Evolutionary conservation across 163 green algal species (phyloP).

Genomic region (Chlorella variabilis): DNA sequence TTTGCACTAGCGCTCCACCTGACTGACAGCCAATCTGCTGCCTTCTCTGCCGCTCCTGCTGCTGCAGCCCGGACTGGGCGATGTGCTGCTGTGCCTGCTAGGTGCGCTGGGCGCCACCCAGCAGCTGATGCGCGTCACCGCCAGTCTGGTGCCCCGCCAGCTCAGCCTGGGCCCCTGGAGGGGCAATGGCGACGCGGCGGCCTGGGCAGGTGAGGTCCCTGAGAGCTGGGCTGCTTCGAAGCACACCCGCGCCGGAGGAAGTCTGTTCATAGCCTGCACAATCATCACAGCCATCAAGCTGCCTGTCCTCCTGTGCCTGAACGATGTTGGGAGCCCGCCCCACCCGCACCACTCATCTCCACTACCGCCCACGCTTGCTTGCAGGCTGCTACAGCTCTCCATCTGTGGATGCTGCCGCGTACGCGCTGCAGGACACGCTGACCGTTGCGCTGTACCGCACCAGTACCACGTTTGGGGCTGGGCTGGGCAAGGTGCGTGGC

Average conservation of each 20-base stretch:
- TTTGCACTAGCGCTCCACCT: neutral
- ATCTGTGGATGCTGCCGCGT: neutral
- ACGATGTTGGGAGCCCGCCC: too few relatives aligned
- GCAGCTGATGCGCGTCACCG: conserved; percentile 4
- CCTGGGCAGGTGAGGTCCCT: neutral
- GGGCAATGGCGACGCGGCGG: conserved; percentile 11
- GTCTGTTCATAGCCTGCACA: too few relatives aligned
- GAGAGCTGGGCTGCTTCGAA: too few relatives aligned
- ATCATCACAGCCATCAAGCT: too few relatives aligned
- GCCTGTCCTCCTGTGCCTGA: too few relatives aligned
- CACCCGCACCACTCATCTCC: too few relatives aligned
- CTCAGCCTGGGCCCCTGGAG: conserved; percentile 37
- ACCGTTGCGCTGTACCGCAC: conserved; percentile 27
- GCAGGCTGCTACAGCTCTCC: neutral
- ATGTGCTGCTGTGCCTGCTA: conserved; percentile 43
- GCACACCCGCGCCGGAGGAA: too few relatives aligned
- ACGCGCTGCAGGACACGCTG: conserved; percentile 31
- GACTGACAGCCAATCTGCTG: neutral
- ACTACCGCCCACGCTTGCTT: too few relatives aligned
- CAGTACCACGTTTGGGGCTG: conserved; percentile 26
- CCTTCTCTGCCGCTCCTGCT: neutral
- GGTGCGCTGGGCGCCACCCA: conserved; percentile 27
- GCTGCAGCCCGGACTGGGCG: conserved; percentile 21
- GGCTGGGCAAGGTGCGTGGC: conserved; percentile 7
- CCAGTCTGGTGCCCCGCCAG: conserved; percentile 25